These are phyloP conservation scores for Podaxis rugospora DNA, from an alignment of 768 basidiomycete species.

Conservation along the genomic window DNA sequence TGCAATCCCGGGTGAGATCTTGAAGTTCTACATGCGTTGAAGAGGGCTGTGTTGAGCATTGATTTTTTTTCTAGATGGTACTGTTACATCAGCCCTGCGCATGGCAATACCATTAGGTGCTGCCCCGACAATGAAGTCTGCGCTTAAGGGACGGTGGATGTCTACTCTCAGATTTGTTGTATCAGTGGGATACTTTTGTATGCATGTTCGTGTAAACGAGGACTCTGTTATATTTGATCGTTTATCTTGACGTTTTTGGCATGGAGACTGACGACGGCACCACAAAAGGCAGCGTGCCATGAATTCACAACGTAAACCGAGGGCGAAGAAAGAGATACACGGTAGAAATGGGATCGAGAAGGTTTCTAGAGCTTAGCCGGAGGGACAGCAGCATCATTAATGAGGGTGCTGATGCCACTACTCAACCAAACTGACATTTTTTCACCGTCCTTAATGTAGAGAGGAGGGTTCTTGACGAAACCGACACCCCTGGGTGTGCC, in stretches of 20 bases:
- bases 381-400: conserved; percentile 54
- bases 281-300: background rate
- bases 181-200: background rate
- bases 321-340: background rate
- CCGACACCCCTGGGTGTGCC: conserved; percentile 83
- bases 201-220: background rate
- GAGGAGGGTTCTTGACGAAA: conserved; percentile 64
- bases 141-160: background rate
- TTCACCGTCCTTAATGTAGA: conserved; percentile 73
- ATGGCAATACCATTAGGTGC: background rate
- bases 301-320: background rate
- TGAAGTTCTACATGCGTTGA: background rate
- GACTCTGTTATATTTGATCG: background rate
- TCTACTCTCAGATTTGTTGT: background rate
- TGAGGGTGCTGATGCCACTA: conserved; percentile 71
- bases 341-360: background rate
- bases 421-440: conserved; percentile 64
- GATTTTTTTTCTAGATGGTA: background rate
- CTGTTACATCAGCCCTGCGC: background rate
- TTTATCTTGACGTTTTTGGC: background rate
- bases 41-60: background rate
- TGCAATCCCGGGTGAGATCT: background rate
- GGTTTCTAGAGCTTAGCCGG: conserved; percentile 6
- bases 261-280: background rate
- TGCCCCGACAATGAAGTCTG: background rate